Evolutionary conservation across 192 early-diverging fungal genomes (phyloP).

Genomic region (Nowakowskiella sp.): DNA sequence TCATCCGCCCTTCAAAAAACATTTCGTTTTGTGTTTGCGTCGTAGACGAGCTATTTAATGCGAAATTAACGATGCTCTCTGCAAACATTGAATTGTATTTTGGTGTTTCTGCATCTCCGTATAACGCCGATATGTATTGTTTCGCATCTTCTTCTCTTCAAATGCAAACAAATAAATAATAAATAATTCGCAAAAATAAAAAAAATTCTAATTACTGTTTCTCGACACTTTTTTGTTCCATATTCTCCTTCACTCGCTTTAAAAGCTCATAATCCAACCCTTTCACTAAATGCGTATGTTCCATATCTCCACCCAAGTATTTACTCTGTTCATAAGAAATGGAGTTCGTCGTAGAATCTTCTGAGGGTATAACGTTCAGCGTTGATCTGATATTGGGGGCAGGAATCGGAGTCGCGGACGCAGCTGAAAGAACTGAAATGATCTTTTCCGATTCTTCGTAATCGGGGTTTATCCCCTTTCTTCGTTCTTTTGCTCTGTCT

Average conservation of each 20-base stretch:
- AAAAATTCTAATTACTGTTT: neutral
- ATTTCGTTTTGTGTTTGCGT: constrained; percentile 47
- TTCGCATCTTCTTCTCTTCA: constrained; percentile 29
- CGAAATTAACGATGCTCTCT: constrained; percentile 39
- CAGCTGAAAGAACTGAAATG: constrained; percentile 29
- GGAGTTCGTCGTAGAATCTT: neutral
- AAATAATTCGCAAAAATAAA: neutral
- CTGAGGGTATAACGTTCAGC: neutral
- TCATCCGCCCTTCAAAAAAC: constrained; percentile 70
- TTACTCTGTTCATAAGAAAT: constrained; percentile 64
- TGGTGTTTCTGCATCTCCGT: constrained; percentile 30
- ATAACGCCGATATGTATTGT: constrained; percentile 35
- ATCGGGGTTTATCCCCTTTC: constrained; percentile 58
- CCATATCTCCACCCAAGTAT: constrained; percentile 76
- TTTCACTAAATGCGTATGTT: constrained; percentile 88
- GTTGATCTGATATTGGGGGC: neutral
- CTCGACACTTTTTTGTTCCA: constrained; percentile 15
- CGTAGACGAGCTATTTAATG: constrained; percentile 28
- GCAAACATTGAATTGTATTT: constrained; percentile 35
- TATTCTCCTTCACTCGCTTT: constrained; percentile 51
- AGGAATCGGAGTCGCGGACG: neutral
- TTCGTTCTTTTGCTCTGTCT: constrained; percentile 86
- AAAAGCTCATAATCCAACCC: constrained; percentile 83
- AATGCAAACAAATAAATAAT: neutral
- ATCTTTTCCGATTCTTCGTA: constrained; percentile 59